These are phyloP conservation scores for Acanthamoeba culbertsoni DNA, from an alignment of 208 protist species.

Conservation along the genomic window DNA sequence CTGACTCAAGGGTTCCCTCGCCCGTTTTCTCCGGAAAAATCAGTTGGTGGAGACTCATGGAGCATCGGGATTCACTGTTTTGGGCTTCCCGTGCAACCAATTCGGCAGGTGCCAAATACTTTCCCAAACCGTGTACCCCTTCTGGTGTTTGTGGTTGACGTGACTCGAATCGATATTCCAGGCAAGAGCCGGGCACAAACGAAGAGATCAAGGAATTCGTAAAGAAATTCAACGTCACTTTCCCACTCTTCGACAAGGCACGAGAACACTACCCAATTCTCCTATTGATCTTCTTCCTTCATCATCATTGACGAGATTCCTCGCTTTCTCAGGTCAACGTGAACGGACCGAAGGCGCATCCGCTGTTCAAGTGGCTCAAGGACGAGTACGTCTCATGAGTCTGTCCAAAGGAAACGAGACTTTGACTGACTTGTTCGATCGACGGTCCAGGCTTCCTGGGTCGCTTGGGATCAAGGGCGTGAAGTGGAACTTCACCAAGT, in stretches of 20 bases:
- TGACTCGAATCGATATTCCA: background rate
- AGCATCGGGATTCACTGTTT: background rate
- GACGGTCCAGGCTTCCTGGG: background rate
- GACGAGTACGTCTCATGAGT: background rate
- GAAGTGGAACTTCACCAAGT: slow-evolving; percentile 67
- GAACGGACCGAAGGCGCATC: slow-evolving; percentile 42
- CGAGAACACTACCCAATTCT: background rate
- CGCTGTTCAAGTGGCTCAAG: slow-evolving; percentile 57
- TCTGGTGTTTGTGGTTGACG: background rate
- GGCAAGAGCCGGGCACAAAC: slow-evolving; percentile 59
- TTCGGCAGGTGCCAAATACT: slow-evolving; percentile 5
- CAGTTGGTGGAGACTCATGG: background rate
- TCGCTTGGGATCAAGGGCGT: slow-evolving; percentile 15
- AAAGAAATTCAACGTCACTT: background rate
- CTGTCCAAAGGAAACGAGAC: background rate
- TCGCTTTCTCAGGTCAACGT: slow-evolving; percentile 51
- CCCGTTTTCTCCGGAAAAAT: background rate
- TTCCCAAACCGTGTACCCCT: background rate
- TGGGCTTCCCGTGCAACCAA: slow-evolving; percentile 53
- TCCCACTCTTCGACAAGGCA: slow-evolving; percentile 53
- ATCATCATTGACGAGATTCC: too few relatives aligned
- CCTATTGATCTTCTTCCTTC: too few relatives aligned
- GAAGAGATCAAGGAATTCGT: slow-evolving; percentile 59
- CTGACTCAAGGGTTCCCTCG: too few relatives aligned
- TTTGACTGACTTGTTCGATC: too few relatives aligned